Evolutionary conservation across 768 basidiomycete species (phyloP), one percentile per base, ranked within the genome.

Genomic region (Bullera alba): DNA sequence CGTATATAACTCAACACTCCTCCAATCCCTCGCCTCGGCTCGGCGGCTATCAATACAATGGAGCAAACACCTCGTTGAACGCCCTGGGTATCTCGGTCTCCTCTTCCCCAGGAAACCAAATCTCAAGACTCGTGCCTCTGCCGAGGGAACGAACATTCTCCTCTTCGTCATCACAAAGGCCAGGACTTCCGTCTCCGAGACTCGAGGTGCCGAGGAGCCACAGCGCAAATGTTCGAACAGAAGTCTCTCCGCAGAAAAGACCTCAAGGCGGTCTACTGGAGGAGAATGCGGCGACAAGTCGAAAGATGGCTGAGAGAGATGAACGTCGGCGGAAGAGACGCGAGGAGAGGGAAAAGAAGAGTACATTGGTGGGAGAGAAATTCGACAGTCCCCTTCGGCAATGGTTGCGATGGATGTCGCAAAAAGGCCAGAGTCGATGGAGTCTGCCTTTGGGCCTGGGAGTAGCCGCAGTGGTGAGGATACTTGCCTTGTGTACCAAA

Each of bases 401-500:
- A 26, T 58, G 48, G 48, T 42, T 54, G 27, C 38, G 57, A 35
- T 58, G 43, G 50, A 48, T 52, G 46, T 17, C 37, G 12, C 15
- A n/a, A 5, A 21, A 14, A 1, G 53, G 46, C 14, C 17, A 50
- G 3, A 38, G 45, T 12, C 6, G 29, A 7, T 54, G 47, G 53
- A 47, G 25, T 17, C 32, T 58, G 36, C 21, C 21, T 1, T 6
- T 54, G 16, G 57, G 53, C 6, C 37, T 54, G 22, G 38, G 25
- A 4, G 53, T 32, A 16, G 48, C 48, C 3, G 43, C 19, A 14
- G 27, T 58, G 16, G 30, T 58, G 17, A 50, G 54, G 43, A 32
- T 44, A 19, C 44, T n/a, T n/a, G n/a, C n/a, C n/a, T n/a, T n/a
- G n/a, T n/a, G n/a, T n/a, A n/a, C n/a, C n/a, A n/a, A n/a, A n/a